These are phyloP conservation scores for Coemansia sp. DNA, from an alignment of 192 early-diverging fungal genomes.

Conservation along the genomic window DNA sequence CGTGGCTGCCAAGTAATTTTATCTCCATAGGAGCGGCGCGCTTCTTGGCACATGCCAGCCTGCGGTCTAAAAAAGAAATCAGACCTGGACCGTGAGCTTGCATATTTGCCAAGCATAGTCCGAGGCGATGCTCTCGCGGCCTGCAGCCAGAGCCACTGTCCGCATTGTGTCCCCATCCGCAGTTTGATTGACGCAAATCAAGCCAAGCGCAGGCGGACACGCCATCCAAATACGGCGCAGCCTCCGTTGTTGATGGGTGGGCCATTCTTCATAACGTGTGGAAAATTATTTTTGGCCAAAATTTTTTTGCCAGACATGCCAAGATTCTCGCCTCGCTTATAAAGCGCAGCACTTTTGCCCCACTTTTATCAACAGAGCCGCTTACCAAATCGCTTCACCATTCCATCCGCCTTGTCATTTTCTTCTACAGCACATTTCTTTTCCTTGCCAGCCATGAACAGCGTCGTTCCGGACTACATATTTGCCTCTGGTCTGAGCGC, in stretches of 20 bases:
- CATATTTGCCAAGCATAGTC: neutral
- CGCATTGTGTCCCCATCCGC: neutral
- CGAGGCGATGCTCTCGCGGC: neutral
- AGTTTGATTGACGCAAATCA: neutral
- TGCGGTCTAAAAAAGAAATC: slow-evolving; percentile 1
- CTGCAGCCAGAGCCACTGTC: neutral
- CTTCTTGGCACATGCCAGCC: neutral
- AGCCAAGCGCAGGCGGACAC: too few species aligned
- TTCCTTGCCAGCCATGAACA: slow-evolving; percentile 19
- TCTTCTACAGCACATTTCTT: neutral
- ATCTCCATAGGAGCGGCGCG: neutral
- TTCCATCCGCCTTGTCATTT: neutral
- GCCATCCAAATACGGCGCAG: neutral
- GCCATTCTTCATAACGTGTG: neutral
- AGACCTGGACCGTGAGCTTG: neutral
- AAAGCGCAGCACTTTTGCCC: neutral
- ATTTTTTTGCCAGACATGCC: neutral
- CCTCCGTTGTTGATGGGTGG: neutral
- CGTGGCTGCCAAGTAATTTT: neutral
- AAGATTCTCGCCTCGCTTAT: neutral
- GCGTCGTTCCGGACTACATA: slow-evolving; percentile 43
- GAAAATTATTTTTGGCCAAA: neutral
- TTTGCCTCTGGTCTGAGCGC: slow-evolving; percentile 48
- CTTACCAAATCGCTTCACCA: neutral
- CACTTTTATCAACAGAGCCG: neutral